Conservation (phyloP, 306 rosid genomes). For the Rosa chinensis region DNA sequence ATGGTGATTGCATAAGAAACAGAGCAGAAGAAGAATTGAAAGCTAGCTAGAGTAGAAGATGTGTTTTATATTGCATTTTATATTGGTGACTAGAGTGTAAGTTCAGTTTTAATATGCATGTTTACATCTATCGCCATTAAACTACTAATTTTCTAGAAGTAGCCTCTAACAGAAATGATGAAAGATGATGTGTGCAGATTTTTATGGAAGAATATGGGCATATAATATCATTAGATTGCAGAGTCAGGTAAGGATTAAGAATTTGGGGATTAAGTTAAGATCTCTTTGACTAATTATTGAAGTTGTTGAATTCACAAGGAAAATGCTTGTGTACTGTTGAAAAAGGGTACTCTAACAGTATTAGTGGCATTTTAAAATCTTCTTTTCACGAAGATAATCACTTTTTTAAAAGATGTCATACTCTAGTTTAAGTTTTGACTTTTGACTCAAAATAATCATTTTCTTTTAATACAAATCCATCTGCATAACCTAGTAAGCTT, state of each 20-base stretch:
- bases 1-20: slow-evolving; percentile 39
- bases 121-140: not conserved
- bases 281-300: slow-evolving; percentile 8
- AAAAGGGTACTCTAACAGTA: slow-evolving; percentile 8
- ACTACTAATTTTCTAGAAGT: not conserved
- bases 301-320: slow-evolving; percentile 20
- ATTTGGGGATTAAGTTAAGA: not conserved
- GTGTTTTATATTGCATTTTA: slow-evolving; percentile 33
- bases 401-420: not conserved
- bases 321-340: slow-evolving; percentile 14
- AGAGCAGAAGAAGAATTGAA: slow-evolving; percentile 45
- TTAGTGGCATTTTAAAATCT: not conserved
- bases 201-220: not conserved
- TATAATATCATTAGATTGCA: not conserved
- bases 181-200: not conserved
- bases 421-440: not conserved
- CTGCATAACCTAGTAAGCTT: not conserved
- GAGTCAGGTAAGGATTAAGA: not conserved
- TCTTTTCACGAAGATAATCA: not conserved
- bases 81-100: slow-evolving; percentile 11
- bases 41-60: slow-evolving; percentile 46
- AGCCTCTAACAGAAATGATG: not conserved
- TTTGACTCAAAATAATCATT: not conserved
- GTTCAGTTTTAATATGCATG: not conserved
- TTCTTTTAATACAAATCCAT: not conserved